Conservation (phyloP, 352 stramenopile genomes). For the Pythium phragmiticola region DNA sequence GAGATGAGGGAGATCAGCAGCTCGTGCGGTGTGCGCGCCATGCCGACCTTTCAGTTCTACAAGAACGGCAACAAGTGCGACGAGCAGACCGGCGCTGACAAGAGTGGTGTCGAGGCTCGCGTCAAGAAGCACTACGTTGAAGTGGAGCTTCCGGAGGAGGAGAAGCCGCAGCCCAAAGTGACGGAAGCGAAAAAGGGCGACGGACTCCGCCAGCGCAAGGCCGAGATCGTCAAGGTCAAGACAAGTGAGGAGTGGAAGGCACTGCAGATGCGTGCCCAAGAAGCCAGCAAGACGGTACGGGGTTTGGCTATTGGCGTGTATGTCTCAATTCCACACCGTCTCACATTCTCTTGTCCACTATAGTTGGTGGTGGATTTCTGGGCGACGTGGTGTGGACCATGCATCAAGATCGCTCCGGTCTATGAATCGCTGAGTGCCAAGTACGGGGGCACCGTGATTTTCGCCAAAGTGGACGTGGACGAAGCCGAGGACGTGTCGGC, state of each 20-base stretch:
- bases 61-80: conserved; percentile 88
- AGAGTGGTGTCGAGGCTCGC: conserved; percentile 46
- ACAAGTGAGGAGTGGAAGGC: conserved; percentile 56
- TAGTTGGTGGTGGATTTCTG: conserved; percentile 86
- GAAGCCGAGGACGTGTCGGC: conserved; percentile 40
- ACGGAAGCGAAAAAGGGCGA: conserved; percentile 13
- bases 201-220: conserved; percentile 63
- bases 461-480: conserved; percentile 82
- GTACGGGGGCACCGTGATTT: conserved; percentile 46
- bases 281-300: conserved; percentile 40
- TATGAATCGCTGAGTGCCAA: conserved; percentile 71
- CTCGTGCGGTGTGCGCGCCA: conserved; percentile 81
- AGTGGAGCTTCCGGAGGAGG: conserved; percentile 66
- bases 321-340: background rate
- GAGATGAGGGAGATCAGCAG: conserved; percentile 70
- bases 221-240: conserved; percentile 41
- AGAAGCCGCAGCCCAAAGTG: conserved; percentile 38
- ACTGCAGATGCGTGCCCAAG: conserved; percentile 47
- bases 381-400: conserved; percentile 84
- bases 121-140: conserved; percentile 82
- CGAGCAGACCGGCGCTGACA: conserved; percentile 86
- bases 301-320: background rate
- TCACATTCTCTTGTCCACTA: background rate
- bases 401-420: conserved; percentile 70
- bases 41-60: conserved; percentile 97